phyloP scores from a whole-genome alignment of 2,329 filamentous ascomycete genomes.

The Trichoderma koningii region DNA sequence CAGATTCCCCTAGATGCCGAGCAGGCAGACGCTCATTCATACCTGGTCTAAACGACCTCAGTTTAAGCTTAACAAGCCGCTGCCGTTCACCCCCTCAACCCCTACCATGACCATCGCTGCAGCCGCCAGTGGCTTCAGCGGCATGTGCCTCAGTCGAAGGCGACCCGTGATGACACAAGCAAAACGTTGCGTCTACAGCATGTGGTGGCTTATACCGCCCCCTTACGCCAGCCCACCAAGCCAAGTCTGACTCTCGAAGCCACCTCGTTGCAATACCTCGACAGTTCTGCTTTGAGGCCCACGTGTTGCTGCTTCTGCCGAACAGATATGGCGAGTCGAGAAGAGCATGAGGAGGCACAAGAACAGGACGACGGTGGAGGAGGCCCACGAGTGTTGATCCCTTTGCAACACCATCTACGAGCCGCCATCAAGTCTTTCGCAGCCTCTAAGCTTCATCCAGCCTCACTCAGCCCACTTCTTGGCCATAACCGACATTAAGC shows the following conservation, averaged over 20 bases:
- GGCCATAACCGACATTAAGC: not conserved
- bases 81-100: not conserved
- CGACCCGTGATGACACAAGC: not conserved
- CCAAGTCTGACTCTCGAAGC: not conserved
- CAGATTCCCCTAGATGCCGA: not conserved
- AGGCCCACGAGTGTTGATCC: not conserved
- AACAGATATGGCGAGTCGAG: not conserved
- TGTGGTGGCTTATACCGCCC: constrained; percentile 15
- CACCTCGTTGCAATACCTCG: not conserved
- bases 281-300: not conserved
- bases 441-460: constrained; percentile 4
- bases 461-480: constrained; percentile 7
- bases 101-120: not conserved
- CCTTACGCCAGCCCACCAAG: not conserved
- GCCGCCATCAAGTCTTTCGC: not conserved
- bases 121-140: constrained; percentile 2
- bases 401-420: not conserved
- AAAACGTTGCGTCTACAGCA: not conserved
- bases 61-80: constrained; percentile 17
- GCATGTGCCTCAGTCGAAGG: not conserved
- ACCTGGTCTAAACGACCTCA: not conserved
- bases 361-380: not conserved
- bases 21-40: not conserved
- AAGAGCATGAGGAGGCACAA: not conserved
- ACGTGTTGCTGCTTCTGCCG: not conserved